Conservation (phyloP, 192 early-diverging fungal species). For the Podila clonocystis region DNA sequence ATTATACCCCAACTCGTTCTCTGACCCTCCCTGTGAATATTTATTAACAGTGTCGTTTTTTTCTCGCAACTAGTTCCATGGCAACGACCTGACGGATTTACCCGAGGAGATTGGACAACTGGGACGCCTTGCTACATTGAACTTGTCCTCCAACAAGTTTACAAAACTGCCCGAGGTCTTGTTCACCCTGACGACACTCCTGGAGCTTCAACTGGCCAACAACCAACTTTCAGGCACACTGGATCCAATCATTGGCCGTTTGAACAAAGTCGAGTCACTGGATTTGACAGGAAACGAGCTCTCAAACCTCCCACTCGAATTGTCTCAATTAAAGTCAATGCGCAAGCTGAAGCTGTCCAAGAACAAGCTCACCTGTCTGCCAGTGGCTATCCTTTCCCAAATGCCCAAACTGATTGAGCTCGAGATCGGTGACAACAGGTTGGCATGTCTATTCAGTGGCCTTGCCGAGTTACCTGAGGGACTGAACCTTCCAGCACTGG, state of each 20-base stretch:
- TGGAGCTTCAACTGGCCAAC: constrained; percentile 49
- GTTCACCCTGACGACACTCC: constrained; percentile 29
- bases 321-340: constrained; percentile 39
- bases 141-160: constrained; percentile 58
- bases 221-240: constrained; percentile 50
- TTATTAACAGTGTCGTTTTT: neutral
- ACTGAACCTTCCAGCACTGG: constrained; percentile 5
- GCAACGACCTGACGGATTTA: constrained; percentile 54
- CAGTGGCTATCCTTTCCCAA: constrained; percentile 37
- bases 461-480: constrained; percentile 7
- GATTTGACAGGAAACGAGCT: constrained; percentile 54
- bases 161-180: constrained; percentile 50
- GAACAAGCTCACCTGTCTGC: constrained; percentile 51
- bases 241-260: constrained; percentile 36
- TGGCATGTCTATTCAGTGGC: constrained; percentile 43
- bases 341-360: constrained; percentile 54
- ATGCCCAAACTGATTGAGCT: constrained; percentile 58
- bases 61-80: constrained; percentile 50
- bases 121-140: constrained; percentile 44
- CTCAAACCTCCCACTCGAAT: constrained; percentile 48
- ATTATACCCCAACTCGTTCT: neutral
- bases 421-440: constrained; percentile 49
- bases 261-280: constrained; percentile 47
- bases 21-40: neutral
- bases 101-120: constrained; percentile 52